Evolutionary conservation across 352 stramenopile species (phyloP).

Genomic region (Blastocystis sp.): DNA sequence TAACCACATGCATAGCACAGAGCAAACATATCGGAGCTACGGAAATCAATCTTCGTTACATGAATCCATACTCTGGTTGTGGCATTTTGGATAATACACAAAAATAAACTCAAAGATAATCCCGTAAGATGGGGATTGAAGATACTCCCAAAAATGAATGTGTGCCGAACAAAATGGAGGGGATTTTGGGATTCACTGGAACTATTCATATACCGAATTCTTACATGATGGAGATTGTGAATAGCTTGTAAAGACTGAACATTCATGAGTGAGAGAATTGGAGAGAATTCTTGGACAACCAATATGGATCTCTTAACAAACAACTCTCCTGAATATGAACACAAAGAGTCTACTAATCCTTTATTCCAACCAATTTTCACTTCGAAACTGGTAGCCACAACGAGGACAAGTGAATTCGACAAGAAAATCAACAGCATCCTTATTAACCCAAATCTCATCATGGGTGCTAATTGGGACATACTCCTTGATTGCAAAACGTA

Average conservation of each 20-base stretch:
- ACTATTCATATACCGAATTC: background rate
- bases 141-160: background rate
- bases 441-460: constrained; percentile 58
- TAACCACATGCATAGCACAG: constrained; percentile 53
- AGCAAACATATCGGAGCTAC: constrained; percentile 49
- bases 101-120: background rate
- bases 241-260: background rate
- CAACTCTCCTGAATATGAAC: background rate
- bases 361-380: background rate
- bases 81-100: background rate
- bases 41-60: background rate
- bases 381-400: constrained; percentile 45
- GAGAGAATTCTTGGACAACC: background rate
- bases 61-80: constrained; percentile 22
- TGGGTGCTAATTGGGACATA: constrained; percentile 40
- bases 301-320: background rate
- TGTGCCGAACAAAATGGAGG: background rate
- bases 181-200: background rate
- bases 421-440: constrained; percentile 43
- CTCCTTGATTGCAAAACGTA: constrained; percentile 23
- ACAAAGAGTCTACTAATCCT: background rate
- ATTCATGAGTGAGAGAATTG: background rate
- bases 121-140: background rate
- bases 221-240: background rate
- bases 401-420: constrained; percentile 47